Evolutionary conservation across 176 grass and related monocot species (phyloP).

Genomic region (Tillandsia leiboldiana): DNA sequence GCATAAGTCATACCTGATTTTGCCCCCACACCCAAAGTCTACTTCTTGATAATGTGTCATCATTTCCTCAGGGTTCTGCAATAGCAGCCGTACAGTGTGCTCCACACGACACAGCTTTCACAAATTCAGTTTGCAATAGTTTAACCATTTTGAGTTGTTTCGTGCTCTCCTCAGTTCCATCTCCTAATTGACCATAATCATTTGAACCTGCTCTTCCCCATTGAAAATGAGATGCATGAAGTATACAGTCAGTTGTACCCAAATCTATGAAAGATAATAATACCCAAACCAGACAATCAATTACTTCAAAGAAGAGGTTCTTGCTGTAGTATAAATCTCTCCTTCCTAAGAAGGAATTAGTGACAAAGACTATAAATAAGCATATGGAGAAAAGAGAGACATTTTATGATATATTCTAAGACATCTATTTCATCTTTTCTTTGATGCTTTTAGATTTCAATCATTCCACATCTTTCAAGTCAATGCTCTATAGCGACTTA

Average conservation of each 20-base stretch:
- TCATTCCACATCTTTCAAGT: too few relatives aligned
- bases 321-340: too few relatives aligned
- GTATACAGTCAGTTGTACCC: background rate
- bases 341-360: too few relatives aligned
- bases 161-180: slow-evolving; percentile 74
- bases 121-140: slow-evolving; percentile 56
- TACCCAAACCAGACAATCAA: too few relatives aligned
- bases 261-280: background rate
- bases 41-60: slow-evolving; percentile 54
- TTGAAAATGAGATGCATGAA: too few relatives aligned
- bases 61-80: slow-evolving; percentile 72
- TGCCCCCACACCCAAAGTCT: slow-evolving; percentile 95
- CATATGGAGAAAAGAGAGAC: too few relatives aligned
- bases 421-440: too few relatives aligned
- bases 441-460: too few relatives aligned
- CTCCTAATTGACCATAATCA: slow-evolving; percentile 94
- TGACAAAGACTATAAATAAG: too few relatives aligned
- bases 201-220: slow-evolving; percentile 47
- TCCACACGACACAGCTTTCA: slow-evolving; percentile 92
- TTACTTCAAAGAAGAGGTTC: too few relatives aligned
- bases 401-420: too few relatives aligned
- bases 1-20: slow-evolving; percentile 57
- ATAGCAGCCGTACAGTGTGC: slow-evolving; percentile 94
- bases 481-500: background rate
- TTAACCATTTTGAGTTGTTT: slow-evolving; percentile 70